phyloP scores from a whole-genome alignment of 495 filamentous ascomycete genomes.

The Choiromyces venosus region DNA sequence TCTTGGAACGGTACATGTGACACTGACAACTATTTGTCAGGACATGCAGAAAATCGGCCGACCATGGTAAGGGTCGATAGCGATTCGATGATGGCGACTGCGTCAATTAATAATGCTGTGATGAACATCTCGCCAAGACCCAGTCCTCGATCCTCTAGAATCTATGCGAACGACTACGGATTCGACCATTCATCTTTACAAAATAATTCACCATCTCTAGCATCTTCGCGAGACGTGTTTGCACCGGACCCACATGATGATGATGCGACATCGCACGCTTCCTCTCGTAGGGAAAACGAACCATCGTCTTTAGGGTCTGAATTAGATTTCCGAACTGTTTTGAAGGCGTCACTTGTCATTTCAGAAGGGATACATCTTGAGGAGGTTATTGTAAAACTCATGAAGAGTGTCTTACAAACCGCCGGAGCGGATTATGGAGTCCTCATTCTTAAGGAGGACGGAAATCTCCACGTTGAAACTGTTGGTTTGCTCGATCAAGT shows the following conservation, averaged over 20 bases:
- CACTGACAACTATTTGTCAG: neutral
- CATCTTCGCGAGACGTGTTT: conserved; percentile 38
- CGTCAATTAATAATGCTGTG: conserved; percentile 2
- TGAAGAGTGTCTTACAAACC: conserved; percentile 41
- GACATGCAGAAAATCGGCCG: conserved; percentile 26
- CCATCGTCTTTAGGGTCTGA: conserved; percentile 39
- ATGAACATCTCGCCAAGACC: conserved; percentile 28
- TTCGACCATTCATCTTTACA: conserved; percentile 29
- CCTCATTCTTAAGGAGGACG: conserved; percentile 40
- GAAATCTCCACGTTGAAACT: conserved; percentile 40
- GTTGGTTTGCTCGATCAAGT: conserved; percentile 41
- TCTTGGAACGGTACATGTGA: neutral
- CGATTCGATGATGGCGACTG: conserved; percentile 10
- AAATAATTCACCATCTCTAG: conserved; percentile 32
- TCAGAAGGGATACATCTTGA: conserved; percentile 42
- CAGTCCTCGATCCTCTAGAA: conserved; percentile 35
- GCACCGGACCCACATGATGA: conserved; percentile 38
- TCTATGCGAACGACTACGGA: conserved; percentile 38
- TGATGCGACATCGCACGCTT: conserved; percentile 34
- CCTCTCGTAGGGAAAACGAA: conserved; percentile 37
- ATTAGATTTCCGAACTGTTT: conserved; percentile 40
- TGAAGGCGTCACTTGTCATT: conserved; percentile 41
- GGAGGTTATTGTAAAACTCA: conserved; percentile 41
- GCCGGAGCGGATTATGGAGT: conserved; percentile 42
- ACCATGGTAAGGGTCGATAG: conserved; percentile 27